Evolutionary conservation across 163 green algal species (phyloP).

Genomic region (Volvox carteri): DNA sequence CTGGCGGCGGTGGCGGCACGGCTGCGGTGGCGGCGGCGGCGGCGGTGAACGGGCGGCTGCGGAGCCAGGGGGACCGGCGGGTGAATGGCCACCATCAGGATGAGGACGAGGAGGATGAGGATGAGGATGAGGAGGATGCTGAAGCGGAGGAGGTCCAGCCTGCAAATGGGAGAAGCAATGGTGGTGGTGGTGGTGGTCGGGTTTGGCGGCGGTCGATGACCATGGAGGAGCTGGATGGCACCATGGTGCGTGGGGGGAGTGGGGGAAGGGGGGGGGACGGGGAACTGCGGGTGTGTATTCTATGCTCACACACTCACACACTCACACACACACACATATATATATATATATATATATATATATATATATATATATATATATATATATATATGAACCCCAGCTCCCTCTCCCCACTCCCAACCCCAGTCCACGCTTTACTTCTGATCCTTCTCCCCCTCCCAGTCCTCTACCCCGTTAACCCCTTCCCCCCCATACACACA

Average conservation of each 20-base stretch:
- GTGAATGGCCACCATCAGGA: neutral
- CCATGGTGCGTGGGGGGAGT: neutral
- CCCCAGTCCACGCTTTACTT: too few relatives aligned
- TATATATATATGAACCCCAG: too few relatives aligned
- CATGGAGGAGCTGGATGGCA: conserved; percentile 66
- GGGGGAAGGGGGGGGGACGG: neutral
- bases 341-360: too few relatives aligned
- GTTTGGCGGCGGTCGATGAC: conserved; percentile 35
- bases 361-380: too few relatives aligned
- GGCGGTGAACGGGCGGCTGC: neutral
- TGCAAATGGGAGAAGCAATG: neutral
- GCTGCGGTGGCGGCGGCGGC: neutral
- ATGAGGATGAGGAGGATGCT: neutral
- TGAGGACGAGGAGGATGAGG: neutral
- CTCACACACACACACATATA: too few relatives aligned
- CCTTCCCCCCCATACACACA: neutral
- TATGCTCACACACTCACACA: too few relatives aligned
- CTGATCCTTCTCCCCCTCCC: too few relatives aligned
- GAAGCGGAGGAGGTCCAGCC: conserved; percentile 1
- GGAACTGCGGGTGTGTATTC: too few relatives aligned
- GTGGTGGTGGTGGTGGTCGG: neutral
- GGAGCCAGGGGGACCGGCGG: neutral
- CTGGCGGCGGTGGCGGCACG: neutral
- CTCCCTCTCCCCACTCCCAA: too few relatives aligned
- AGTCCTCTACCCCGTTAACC: neutral